These are phyloP conservation scores for Cordyceps javanica DNA, from an alignment of 2,329 filamentous ascomycete species.

Conservation along the genomic window DNA sequence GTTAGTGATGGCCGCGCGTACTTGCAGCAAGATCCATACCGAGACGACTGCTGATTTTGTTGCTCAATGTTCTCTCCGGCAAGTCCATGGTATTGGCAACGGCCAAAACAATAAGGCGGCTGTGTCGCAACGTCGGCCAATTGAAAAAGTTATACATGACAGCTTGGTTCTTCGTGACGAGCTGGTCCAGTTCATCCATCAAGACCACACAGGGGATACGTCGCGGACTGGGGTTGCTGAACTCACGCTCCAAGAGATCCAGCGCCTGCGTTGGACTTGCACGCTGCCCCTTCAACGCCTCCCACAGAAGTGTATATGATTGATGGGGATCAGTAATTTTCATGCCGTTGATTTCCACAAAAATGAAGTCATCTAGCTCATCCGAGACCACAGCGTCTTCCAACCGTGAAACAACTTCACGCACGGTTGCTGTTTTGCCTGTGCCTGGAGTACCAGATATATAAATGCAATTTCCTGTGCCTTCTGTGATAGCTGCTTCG, in stretches of 20 bases:
- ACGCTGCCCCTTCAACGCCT: slow-evolving; percentile 87
- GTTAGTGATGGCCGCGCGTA: neutral
- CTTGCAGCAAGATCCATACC: slow-evolving; percentile 32
- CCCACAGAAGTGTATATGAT: slow-evolving; percentile 91
- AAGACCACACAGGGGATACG: slow-evolving; percentile 92
- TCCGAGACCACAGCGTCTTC: slow-evolving; percentile 84
- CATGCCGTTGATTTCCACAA: slow-evolving; percentile 99
- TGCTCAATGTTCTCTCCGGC: slow-evolving; percentile 89
- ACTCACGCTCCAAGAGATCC: slow-evolving; percentile 85
- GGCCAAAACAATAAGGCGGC: slow-evolving; percentile 87
- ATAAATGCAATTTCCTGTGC: slow-evolving; percentile 93
- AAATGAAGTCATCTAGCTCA: slow-evolving; percentile 96
- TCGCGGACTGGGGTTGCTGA: slow-evolving; percentile 82
- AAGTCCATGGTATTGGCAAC: slow-evolving; percentile 99
- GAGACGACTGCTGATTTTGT: slow-evolving; percentile 93
- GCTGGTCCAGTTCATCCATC: slow-evolving; percentile 97
- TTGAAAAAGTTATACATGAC: slow-evolving; percentile 99
- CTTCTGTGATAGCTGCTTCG: slow-evolving; percentile 88
- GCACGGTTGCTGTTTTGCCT: slow-evolving; percentile 94
- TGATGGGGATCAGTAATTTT: slow-evolving; percentile 98
- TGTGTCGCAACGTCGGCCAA: slow-evolving; percentile 89
- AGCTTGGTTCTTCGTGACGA: slow-evolving; percentile 97
- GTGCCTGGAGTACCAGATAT: slow-evolving; percentile 98
- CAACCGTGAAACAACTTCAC: slow-evolving; percentile 84
- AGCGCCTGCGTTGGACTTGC: slow-evolving; percentile 89